A percentile compares a stretch with the other conserved stretches of the same genome.
These are phyloP conservation scores for Tricholoma bakamatsutake DNA, from an alignment of 768 basidiomycete genomes.

Conservation along the genomic window DNA sequence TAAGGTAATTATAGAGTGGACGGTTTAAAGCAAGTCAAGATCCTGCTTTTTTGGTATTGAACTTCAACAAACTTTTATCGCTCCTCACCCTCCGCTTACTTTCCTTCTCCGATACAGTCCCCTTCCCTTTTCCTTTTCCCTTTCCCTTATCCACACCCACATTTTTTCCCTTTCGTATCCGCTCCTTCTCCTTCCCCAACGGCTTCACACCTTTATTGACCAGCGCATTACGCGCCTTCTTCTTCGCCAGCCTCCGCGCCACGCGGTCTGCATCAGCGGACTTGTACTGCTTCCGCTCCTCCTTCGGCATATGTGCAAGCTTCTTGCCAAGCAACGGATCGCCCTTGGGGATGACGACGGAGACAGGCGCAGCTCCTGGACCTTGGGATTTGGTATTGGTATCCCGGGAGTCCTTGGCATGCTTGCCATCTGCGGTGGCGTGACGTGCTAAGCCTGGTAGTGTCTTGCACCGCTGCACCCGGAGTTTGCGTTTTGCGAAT, in stretches of 20 bases:
- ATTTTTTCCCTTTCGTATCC: conserved; percentile 36
- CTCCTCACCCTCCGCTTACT: conserved; percentile 40
- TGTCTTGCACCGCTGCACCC: conserved; percentile 89
- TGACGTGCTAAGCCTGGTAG: conserved; percentile 35
- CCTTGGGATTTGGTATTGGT: not conserved
- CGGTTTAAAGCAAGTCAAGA: no score
- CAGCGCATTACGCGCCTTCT: conserved; percentile 63
- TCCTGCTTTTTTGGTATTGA: conserved; percentile 52
- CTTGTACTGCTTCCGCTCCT: conserved; percentile 82
- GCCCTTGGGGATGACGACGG: conserved; percentile 57
- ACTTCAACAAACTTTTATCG: conserved; percentile 45
- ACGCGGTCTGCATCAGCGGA: conserved; percentile 73
- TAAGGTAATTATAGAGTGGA: no score
- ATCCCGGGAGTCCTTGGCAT: conserved; percentile 10
- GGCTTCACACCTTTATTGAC: conserved; percentile 22
- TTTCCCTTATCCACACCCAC: conserved; percentile 20
- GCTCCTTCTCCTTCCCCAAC: conserved; percentile 38
- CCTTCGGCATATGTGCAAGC: conserved; percentile 72
- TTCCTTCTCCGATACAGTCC: conserved; percentile 32
- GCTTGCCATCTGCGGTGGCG: conserved; percentile 20
- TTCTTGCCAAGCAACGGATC: conserved; percentile 78
- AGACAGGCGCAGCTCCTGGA: conserved; percentile 14
- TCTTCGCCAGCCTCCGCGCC: conserved; percentile 84
- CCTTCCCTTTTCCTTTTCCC: conserved; percentile 11
- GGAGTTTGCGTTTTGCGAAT: conserved; percentile 88